These are phyloP conservation scores for Decorospora gaudefroyi DNA, from an alignment of 2,329 filamentous ascomycete species.

Conservation along the genomic window DNA sequence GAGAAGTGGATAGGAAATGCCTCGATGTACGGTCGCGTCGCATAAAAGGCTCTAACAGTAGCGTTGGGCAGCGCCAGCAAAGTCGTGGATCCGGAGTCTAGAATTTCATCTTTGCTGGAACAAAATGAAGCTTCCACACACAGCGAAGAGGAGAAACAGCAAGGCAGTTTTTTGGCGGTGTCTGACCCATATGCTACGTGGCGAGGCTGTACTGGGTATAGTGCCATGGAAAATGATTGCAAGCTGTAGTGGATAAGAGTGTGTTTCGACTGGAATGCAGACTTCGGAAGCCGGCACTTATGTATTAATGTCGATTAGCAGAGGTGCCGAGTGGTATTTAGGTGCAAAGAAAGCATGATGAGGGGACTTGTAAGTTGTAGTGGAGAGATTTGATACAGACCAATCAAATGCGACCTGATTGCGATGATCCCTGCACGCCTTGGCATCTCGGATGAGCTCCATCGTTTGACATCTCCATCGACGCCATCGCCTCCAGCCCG, in stretches of 20 bases:
- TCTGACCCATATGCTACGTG: slow-evolving; percentile 16
- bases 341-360: slow-evolving; percentile 1
- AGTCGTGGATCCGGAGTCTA: slow-evolving; percentile 10
- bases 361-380: not conserved
- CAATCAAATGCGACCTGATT: slow-evolving; percentile 17
- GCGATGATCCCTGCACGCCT: slow-evolving; percentile 22
- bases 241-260: slow-evolving; percentile 3
- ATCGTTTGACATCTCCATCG: slow-evolving; percentile 31
- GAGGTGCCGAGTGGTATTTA: not conserved
- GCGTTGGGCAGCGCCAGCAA: slow-evolving; percentile 10
- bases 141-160: slow-evolving; percentile 4
- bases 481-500: slow-evolving; percentile 30
- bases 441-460: slow-evolving; percentile 17
- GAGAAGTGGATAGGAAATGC: too few relatives aligned
- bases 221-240: slow-evolving; percentile 7
- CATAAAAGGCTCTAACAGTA: slow-evolving; percentile 5
- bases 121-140: slow-evolving; percentile 11
- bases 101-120: not conserved
- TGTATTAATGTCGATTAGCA: slow-evolving; percentile 1
- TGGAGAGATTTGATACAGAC: slow-evolving; percentile 4
- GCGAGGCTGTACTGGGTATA: slow-evolving; percentile 13
- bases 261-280: slow-evolving; percentile 8
- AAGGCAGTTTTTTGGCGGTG: slow-evolving; percentile 8
- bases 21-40: too few relatives aligned
- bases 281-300: slow-evolving; percentile 7